Base-by-base conservation (phyloP, 106 monocot species). In the Chionographis japonica region DNA sequence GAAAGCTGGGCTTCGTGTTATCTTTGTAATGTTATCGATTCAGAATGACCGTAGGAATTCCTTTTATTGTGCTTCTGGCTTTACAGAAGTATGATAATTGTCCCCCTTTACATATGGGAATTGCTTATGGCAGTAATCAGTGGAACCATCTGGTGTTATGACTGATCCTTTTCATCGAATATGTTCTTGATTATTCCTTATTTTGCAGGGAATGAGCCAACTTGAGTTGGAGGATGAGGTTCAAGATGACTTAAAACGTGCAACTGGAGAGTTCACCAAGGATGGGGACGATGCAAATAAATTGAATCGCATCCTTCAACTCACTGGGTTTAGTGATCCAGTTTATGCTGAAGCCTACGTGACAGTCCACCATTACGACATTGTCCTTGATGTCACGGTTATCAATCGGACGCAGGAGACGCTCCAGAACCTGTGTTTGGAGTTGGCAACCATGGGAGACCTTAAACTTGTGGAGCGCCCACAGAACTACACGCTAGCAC, bases 281-380 rank as follows among this genome's bases (percentile, higher is more conserved):
- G 90, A 90, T 74, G 79, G 65, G 15, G 87, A 94, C 71, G 90
- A 90, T 76, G 87, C 87, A 39, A 87, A 90, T 72, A 87, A 83
- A 59, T 60, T 94, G 39, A 94, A 94, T 46, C 87, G 90, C 59
- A 87, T 94, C 74, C 87, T 94, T 60, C 90, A 94, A 60, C 76
- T 94, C 4, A 94, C 94, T 14, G 90, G 94, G 56, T 94, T 94
- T 64, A 90, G 90, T 41, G 90, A 94, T 70, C 94, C 90, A 52
- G 90, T 94, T 1, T 90, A 94, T 79, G 94, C 94, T 71, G 94
- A 94, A 74, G 94, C 94, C 36, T 94, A 78, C 76, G 90, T 94
- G 6, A 90, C 94, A 4, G 87, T 94, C 50, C 87, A 94, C 68
- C 90, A 94, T 71, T 94, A 94, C 71, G 94, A 94, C 72, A 94